Percentiles rank a stretch among this genome's conserved stretches.
Conservation (phyloP, 2,329 filamentous ascomycete genomes). For the Trichoderma sp. region DNA sequence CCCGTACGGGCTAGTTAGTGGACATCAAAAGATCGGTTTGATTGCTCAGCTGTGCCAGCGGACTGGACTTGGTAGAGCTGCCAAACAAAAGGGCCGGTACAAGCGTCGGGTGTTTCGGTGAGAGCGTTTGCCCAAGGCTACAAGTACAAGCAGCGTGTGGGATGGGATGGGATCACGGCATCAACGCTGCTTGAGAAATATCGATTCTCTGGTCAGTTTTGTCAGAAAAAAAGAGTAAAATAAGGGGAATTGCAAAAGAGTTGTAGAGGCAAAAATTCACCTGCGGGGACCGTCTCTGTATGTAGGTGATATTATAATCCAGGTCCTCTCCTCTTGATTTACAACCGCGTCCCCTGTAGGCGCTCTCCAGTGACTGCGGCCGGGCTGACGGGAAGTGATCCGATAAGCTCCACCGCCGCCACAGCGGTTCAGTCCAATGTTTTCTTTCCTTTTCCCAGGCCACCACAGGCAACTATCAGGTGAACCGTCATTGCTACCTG, state of each 20-base stretch:
- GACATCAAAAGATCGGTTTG: not conserved
- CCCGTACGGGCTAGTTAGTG: not conserved
- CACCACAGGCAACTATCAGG: not conserved
- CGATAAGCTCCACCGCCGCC: slow-evolving; percentile 15
- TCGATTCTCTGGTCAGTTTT: not conserved
- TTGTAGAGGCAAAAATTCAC: not conserved
- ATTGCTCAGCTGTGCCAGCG: not conserved
- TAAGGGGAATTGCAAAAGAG: not conserved
- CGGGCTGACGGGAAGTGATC: slow-evolving; percentile 13
- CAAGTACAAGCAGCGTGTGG: not conserved
- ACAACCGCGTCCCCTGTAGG: slow-evolving; percentile 5
- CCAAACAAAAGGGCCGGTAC: not conserved
- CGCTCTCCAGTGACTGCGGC: slow-evolving; percentile 4
- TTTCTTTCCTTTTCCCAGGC: not conserved
- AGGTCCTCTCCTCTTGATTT: not conserved
- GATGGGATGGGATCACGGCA: not conserved
- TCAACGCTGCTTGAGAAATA: not conserved
- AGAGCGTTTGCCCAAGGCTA: not conserved
- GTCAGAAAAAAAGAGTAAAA: not conserved
- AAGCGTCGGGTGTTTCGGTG: not conserved
- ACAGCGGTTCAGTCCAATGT: too few species aligned
- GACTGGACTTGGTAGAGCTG: not conserved
- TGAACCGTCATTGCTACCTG: not conserved
- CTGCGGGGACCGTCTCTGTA: slow-evolving; percentile 6
- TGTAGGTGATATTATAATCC: not conserved